Evolutionary conservation across 164 flowering plant genomes (phyloP).

Genomic region (Dillenia suffruticosa): DNA sequence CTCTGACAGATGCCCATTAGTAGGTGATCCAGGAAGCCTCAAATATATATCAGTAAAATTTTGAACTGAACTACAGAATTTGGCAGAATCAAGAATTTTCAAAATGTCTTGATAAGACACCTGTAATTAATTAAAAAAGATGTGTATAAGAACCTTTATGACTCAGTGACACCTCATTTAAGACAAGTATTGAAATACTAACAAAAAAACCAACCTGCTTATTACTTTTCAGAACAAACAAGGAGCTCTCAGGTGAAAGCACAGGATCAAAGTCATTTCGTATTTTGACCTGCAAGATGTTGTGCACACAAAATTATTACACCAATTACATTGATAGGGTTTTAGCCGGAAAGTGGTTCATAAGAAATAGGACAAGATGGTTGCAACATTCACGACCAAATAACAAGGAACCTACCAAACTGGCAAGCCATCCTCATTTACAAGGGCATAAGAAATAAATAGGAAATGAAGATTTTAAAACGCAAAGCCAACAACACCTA

Average conservation of each 20-base stretch:
- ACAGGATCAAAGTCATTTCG: constrained; percentile 99
- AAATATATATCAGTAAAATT: constrained; percentile 89
- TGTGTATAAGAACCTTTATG: too few species aligned
- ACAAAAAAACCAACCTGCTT: constrained; percentile 53
- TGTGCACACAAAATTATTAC: neutral
- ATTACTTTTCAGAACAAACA: constrained; percentile 93
- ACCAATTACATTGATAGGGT: too few species aligned
- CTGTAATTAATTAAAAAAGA: constrained; percentile 27
- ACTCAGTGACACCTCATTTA: neutral
- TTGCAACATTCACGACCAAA: neutral
- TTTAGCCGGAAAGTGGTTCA: neutral
- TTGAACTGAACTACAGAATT: constrained; percentile 90
- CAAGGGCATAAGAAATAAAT: too few species aligned
- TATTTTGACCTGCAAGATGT: constrained; percentile 73
- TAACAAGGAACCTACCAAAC: neutral
- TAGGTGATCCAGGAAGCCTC: constrained; percentile 71
- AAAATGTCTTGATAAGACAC: constrained; percentile 86
- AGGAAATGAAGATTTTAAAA: too few species aligned
- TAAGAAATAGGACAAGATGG: neutral
- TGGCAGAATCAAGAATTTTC: constrained; percentile 77
- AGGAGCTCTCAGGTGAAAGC: constrained; percentile 97
- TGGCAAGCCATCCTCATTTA: too few species aligned
- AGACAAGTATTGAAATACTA: neutral
- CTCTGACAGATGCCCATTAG: constrained; percentile 78
- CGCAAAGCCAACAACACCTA: too few species aligned